Evolutionary conservation across 1,139 yeast genomes (phyloP), one percentile per base, ranked within the genome.

Genomic region (Hyphopichia wangnamkhiaoensis): DNA sequence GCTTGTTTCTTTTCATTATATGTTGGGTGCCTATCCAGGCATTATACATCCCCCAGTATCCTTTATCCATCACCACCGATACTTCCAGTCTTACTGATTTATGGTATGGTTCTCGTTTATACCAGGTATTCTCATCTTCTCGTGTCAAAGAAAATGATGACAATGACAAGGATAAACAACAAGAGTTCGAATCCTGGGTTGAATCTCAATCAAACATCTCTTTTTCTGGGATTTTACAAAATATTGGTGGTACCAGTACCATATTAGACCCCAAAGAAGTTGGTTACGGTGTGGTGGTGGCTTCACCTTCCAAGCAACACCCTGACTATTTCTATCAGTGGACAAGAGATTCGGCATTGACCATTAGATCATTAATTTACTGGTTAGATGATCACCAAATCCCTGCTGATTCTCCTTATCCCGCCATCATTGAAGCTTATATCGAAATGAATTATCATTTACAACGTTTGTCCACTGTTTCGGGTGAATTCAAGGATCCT

Each of bases 261-360:
- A 31, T 54, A 41, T 51, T 57, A 9, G 50, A 51, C 9, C 48
- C 57, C 1, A 56, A 56, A 2, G 74, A 70, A 33, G 84, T 84
- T 1, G 56, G 71, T 1, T 63, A 68, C 8, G 97, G 97, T 20
- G 88, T 79, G 3, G 84, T 89, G 3, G 71, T 91, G 45, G 98
- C 98, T 1, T 83, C 95, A 7, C 95, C 96, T 3, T 87, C 95
- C 0, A 75, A 59, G 39, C 5, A 39, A 0, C 47, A 68, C 17
- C 98, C 98, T 0, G 75, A 91, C 60, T 91, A 91, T 58, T 90
- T 78, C 52, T 91, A 78, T 55, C 95, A 87, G 53, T 91, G 98
- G 98, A 76, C 80, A 2, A 74, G 98, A 52, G 98, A 91, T 57
- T 81, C 91, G 25, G 96, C 97, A 0, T 76, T 91, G 37, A 84